Percentiles rank a stretch among this genome's conserved stretches.
Conservation (phyloP, 179 eudicot genomes). For the Heliamphora pulchella region DNA sequence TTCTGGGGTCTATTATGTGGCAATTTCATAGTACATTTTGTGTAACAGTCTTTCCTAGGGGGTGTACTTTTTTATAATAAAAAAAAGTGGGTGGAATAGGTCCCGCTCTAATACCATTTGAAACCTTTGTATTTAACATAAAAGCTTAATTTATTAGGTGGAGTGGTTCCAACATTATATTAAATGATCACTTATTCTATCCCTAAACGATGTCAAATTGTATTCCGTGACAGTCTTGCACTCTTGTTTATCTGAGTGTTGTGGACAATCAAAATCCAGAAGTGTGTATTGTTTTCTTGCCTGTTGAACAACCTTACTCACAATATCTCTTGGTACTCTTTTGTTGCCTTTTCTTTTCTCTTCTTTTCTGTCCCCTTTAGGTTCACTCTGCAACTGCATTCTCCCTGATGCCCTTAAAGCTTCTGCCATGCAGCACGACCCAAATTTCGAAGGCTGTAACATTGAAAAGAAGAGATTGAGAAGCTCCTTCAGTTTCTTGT, state of each 20-base stretch:
- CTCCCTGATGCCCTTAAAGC: constrained; percentile 59
- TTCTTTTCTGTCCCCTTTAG: constrained; percentile 24
- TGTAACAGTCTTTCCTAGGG: too few species aligned
- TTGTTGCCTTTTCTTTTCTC: not conserved
- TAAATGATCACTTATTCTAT: not conserved
- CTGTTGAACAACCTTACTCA: not conserved
- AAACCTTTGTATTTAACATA: too few species aligned
- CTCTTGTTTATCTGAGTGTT: not conserved
- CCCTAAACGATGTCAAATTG: not conserved
- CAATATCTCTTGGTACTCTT: not conserved
- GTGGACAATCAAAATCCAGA: not conserved
- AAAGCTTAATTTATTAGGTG: too few species aligned
- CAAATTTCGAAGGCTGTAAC: constrained; percentile 33
- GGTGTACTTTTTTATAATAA: too few species aligned
- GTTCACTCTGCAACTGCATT: constrained; percentile 69
- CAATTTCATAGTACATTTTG: too few species aligned
- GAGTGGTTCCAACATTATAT: too few species aligned
- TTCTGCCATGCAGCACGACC: constrained; percentile 31
- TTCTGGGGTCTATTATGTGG: too few species aligned
- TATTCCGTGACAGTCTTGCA: not conserved
- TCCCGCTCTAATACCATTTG: too few species aligned
- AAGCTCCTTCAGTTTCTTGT: constrained; percentile 52
- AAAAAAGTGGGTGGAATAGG: too few species aligned
- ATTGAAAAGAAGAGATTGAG: constrained; percentile 52
- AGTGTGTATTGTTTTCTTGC: not conserved